Base-by-base conservation (phyloP, 106 monocot species). In the Dioscorea zingiberensis region DNA sequence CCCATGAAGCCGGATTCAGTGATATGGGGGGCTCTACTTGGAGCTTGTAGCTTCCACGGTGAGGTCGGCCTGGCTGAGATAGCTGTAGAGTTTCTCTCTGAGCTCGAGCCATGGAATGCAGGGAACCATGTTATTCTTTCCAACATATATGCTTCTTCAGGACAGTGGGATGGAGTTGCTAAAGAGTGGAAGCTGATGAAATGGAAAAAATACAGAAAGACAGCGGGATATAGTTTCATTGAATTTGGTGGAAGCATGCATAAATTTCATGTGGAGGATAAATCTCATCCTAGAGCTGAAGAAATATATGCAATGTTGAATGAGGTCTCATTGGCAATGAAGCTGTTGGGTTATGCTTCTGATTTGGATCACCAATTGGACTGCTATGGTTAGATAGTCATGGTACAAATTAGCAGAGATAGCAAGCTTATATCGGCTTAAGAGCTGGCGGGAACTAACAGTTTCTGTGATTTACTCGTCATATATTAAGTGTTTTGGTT, bases 21-120 rank as follows among this genome's bases (percentile, higher is more conserved):
- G 11, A 75, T 88, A 47, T 93, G 93, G 87, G 93, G 93, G 38
- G 75, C 93, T 23, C 67, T 93, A 18, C 73, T 93, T 12, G 93
- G 85, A 27, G 93, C 88, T 18, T 93, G 93, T 44, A 85, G 93
- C 49, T 83, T 93, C 65, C 88, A 88, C 51, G 62, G 80, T 25
- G 78, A 88, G 9, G 47, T 85, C 2, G 69, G 78, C 45, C 53
- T 85, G 47, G 93, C 88, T 0, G 85, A 93, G 69, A 59, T 73
- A 14, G 88, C 88, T 7, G 71, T 80, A 0, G 60, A 55, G n/a
- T 74, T 65, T 22, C 80, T 93, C 4, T 72, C 69, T 45, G 56
- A 83, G 53, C 75, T 93, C 0, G 84, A 85, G 54, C 93, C 93
- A 15, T 77, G 80, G 77, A 88, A 93, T 49, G 48, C 85, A 3